A percentile compares a stretch with the other conserved stretches of the same genome.
Evolutionary conservation across 2,329 filamentous ascomycete genomes (phyloP).

Genomic region (Fusarium miscanthi): DNA sequence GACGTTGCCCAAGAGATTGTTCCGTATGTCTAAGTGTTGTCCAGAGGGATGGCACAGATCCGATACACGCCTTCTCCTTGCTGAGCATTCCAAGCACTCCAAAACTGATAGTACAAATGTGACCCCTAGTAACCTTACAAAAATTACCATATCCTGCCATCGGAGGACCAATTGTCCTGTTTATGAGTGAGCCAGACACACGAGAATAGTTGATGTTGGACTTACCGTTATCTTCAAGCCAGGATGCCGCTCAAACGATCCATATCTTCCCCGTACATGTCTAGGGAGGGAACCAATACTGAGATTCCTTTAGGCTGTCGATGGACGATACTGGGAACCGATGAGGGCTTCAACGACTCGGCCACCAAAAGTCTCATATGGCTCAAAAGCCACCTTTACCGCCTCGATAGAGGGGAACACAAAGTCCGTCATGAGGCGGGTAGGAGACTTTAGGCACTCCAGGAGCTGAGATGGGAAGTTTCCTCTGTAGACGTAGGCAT

Average conservation of each 20-base stretch:
- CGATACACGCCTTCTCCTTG: accelerated
- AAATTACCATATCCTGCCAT: background rate
- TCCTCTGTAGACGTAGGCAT: background rate
- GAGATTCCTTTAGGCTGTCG: accelerated
- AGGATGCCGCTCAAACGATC: background rate
- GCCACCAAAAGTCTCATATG: background rate
- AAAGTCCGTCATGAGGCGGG: background rate
- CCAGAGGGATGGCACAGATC: no score
- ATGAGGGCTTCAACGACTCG: background rate
- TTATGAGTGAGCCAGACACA: background rate
- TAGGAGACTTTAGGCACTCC: background rate
- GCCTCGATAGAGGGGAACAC: background rate
- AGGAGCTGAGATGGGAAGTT: background rate
- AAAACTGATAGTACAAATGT: background rate
- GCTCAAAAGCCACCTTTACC: background rate
- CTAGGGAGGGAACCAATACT: no score
- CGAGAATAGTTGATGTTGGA: accelerated
- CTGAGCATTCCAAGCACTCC: background rate
- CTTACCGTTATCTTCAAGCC: background rate
- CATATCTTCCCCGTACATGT: no score
- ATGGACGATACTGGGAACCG: background rate
- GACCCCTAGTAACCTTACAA: no score
- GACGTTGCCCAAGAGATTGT: no score
- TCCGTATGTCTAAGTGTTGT: no score
- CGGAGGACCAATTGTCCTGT: background rate